Percentiles rank a stretch among this genome's conserved stretches.
Evolutionary conservation across 768 basidiomycete genomes (phyloP).

Genomic region (Termitomyces sp.): DNA sequence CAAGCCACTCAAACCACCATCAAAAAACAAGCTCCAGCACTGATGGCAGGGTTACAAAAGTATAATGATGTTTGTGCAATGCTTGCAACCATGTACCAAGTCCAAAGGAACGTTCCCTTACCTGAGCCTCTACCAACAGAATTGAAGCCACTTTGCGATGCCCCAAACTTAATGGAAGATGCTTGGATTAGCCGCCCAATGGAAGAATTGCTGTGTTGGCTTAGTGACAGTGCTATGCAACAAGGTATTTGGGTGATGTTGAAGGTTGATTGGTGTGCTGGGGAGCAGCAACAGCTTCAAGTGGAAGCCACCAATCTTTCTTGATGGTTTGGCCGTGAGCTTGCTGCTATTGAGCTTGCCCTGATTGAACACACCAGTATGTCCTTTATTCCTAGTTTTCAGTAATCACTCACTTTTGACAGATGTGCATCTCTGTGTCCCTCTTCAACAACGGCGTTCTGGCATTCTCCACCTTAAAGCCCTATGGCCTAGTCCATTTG

Average conservation of each 20-base stretch:
- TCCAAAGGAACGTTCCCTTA: conserved; percentile 24
- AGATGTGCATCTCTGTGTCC: background rate
- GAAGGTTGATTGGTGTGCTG: conserved; percentile 10
- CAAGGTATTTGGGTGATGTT: conserved; percentile 18
- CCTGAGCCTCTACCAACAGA: conserved; percentile 27
- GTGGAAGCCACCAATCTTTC: conserved; percentile 28
- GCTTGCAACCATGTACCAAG: conserved; percentile 12
- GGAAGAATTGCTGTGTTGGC: conserved; percentile 24
- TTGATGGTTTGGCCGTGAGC: conserved; percentile 29
- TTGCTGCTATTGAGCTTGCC: conserved; percentile 21
- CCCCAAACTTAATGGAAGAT: conserved; percentile 29
- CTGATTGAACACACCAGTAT: conserved; percentile 10
- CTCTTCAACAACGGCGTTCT: background rate
- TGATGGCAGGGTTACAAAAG: conserved; percentile 20
- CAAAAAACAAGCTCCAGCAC: conserved; percentile 20
- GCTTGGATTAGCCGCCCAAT: conserved; percentile 26
- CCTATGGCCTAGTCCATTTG: too few relatives aligned
- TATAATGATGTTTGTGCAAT: conserved; percentile 25
- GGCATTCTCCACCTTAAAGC: too few relatives aligned
- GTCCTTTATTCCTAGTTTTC: background rate
- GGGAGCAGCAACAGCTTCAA: conserved; percentile 14
- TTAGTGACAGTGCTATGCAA: conserved; percentile 22
- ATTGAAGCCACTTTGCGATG: conserved; percentile 20
- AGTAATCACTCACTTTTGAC: background rate
- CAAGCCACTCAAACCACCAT: conserved; percentile 26